Percentiles rank a stretch among this genome's conserved stretches.
These are phyloP conservation scores for Sistotremastrum niveocremeum DNA, from an alignment of 768 basidiomycete species.

Conservation along the genomic window DNA sequence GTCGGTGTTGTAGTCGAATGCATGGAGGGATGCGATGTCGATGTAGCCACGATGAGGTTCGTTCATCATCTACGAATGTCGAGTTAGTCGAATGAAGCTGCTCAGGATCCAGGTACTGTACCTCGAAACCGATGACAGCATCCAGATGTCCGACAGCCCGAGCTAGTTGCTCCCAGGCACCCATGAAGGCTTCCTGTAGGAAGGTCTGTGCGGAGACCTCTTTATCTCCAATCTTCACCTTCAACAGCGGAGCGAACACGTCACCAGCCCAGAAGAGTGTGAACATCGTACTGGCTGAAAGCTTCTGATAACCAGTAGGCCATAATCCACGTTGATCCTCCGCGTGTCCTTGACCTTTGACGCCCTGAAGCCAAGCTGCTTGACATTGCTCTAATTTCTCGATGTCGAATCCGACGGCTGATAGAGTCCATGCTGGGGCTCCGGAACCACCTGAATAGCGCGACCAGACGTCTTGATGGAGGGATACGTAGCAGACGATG, in stretches of 20 bases:
- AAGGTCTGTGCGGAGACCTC: constrained; percentile 63
- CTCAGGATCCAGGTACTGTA: constrained; percentile 14
- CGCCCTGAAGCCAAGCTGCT: constrained; percentile 78
- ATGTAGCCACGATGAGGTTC: constrained; percentile 94
- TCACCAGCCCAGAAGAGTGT: constrained; percentile 93
- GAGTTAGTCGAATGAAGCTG: neutral
- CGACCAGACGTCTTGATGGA: constrained; percentile 97
- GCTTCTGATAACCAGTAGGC: constrained; percentile 90
- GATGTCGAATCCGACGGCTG: constrained; percentile 75
- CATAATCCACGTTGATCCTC: constrained; percentile 76
- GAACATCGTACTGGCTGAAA: constrained; percentile 81
- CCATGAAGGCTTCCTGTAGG: constrained; percentile 69
- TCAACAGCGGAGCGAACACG: constrained; percentile 67
- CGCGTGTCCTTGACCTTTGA: constrained; percentile 59
- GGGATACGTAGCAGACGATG: constrained; percentile 56
- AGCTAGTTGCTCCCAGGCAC: constrained; percentile 60
- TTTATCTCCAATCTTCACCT: constrained; percentile 30
- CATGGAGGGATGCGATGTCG: constrained; percentile 63
- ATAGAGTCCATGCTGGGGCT: constrained; percentile 92
- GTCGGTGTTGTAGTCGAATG: constrained; percentile 90
- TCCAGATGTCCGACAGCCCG: constrained; percentile 58
- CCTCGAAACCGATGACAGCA: constrained; percentile 83
- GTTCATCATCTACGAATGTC: constrained; percentile 59
- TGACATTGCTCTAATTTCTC: constrained; percentile 65
- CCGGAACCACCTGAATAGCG: constrained; percentile 91